Conservation (phyloP, 2,329 filamentous ascomycete genomes). For the Aspergillus ruber region DNA sequence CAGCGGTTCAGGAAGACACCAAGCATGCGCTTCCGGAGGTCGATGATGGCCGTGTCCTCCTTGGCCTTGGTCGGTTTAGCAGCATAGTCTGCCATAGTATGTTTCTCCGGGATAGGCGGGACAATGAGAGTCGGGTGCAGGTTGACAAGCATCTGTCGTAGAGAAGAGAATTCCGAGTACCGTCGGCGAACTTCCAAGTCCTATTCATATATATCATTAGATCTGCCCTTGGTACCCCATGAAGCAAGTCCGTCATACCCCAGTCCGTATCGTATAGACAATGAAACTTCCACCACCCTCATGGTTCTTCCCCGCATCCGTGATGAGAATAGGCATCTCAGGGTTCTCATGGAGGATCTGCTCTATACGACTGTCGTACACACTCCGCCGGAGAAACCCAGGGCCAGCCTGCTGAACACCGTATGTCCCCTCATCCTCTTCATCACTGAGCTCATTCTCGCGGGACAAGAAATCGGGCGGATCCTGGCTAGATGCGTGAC, state of each 20-base stretch:
- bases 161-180: conserved; percentile 93
- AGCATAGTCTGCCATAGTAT: conserved; percentile 97
- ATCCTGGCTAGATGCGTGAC: conserved; percentile 63
- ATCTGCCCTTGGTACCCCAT: conserved; percentile 3
- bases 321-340: conserved; percentile 82
- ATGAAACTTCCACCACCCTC: conserved; percentile 92
- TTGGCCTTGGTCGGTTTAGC: conserved; percentile 97
- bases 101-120: conserved; percentile 96
- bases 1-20: conserved; percentile 93
- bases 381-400: conserved; percentile 58
- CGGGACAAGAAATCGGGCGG: conserved; percentile 52
- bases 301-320: conserved; percentile 87
- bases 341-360: conserved; percentile 96
- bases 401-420: conserved; percentile 46
- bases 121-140: conserved; percentile 93
- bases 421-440: conserved; percentile 51
- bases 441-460: conserved; percentile 51
- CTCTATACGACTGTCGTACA: conserved; percentile 91
- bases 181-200: conserved; percentile 90
- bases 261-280: conserved; percentile 93
- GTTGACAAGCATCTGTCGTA: conserved; percentile 80
- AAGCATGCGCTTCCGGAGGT: conserved; percentile 92
- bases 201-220: conserved; percentile 40
- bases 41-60: conserved; percentile 94
- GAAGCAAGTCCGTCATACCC: conserved; percentile 50